A percentile compares a stretch with the other conserved stretches of the same genome.
Conservation (phyloP, 2,329 filamentous ascomycete species). For the Clonostachys sp. region DNA sequence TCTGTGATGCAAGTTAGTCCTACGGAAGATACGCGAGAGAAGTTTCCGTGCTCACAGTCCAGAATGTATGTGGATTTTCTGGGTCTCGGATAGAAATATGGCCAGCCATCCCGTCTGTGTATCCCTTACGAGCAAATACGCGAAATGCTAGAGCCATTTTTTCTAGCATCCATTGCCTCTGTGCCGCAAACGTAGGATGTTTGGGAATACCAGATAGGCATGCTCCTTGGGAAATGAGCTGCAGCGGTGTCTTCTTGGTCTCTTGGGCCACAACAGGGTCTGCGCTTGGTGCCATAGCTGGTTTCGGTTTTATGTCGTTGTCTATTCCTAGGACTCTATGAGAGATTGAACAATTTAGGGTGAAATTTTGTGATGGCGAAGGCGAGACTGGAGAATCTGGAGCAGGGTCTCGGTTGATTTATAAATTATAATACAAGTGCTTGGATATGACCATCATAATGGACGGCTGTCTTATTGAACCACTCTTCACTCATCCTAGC, state of each 20-base stretch:
- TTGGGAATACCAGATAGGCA: conserved; percentile 11
- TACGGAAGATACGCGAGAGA: too few relatives aligned
- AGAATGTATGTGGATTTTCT: conserved; percentile 54
- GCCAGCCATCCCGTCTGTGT: conserved; percentile 64
- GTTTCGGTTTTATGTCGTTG: too few relatives aligned
- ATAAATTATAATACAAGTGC: too few relatives aligned
- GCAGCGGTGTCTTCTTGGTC: background rate
- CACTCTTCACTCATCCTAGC: too few relatives aligned
- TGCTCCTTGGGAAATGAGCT: background rate
- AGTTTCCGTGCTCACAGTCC: conserved; percentile 32
- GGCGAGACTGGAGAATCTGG: too few relatives aligned
- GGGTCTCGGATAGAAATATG: conserved; percentile 65
- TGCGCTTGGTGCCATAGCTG: background rate
- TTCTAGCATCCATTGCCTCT: conserved; percentile 34
- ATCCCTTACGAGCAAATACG: conserved; percentile 60
- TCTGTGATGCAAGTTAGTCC: background rate
- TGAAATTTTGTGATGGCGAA: too few relatives aligned
- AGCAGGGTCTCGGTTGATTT: too few relatives aligned
- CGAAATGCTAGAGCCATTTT: conserved; percentile 66
- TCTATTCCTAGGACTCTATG: too few relatives aligned
- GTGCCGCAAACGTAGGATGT: conserved; percentile 12
- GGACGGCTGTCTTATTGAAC: too few relatives aligned
- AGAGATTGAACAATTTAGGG: too few relatives aligned
- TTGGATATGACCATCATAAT: too few relatives aligned
- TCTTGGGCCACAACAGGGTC: background rate